These are phyloP conservation scores for Brasenia schreberi DNA, from an alignment of 164 flowering plant species.

Conservation along the genomic window DNA sequence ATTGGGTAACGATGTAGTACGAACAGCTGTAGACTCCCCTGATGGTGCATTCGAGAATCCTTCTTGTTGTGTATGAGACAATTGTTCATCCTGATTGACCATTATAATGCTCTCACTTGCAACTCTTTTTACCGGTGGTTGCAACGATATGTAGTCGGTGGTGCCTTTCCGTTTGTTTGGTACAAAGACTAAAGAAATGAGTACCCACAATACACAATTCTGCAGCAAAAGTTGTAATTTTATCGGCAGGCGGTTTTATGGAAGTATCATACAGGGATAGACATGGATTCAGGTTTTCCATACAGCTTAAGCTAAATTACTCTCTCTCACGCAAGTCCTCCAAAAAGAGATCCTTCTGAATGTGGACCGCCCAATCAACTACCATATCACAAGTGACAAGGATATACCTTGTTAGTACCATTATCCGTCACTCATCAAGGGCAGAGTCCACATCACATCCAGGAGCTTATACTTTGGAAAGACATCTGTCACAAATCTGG, in stretches of 20 bases:
- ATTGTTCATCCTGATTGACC: constrained; percentile 17
- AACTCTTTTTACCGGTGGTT: constrained; percentile 57
- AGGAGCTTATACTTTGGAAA: too few species aligned
- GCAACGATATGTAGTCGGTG: constrained; percentile 45
- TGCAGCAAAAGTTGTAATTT: not conserved
- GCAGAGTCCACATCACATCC: too few species aligned
- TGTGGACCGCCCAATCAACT: too few species aligned
- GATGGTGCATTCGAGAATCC: constrained; percentile 24
- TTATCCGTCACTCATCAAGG: too few species aligned
- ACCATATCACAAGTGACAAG: too few species aligned
- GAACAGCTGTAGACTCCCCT: constrained; percentile 20
- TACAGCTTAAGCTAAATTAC: not conserved
- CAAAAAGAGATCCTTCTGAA: not conserved
- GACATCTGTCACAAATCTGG: too few species aligned
- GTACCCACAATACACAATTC: not conserved
- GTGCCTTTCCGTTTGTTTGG: constrained; percentile 70
- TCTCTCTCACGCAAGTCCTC: not conserved
- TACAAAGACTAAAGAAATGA: not conserved
- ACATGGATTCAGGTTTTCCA: not conserved
- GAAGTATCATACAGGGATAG: not conserved
- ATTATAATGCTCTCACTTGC: constrained; percentile 36
- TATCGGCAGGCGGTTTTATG: not conserved
- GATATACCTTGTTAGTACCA: too few species aligned
- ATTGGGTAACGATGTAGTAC: constrained; percentile 22
- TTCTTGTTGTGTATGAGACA: constrained; percentile 25